Evolutionary conservation across 2,329 filamentous ascomycete genomes (phyloP).

Genomic region (Diaporthe velutina): DNA sequence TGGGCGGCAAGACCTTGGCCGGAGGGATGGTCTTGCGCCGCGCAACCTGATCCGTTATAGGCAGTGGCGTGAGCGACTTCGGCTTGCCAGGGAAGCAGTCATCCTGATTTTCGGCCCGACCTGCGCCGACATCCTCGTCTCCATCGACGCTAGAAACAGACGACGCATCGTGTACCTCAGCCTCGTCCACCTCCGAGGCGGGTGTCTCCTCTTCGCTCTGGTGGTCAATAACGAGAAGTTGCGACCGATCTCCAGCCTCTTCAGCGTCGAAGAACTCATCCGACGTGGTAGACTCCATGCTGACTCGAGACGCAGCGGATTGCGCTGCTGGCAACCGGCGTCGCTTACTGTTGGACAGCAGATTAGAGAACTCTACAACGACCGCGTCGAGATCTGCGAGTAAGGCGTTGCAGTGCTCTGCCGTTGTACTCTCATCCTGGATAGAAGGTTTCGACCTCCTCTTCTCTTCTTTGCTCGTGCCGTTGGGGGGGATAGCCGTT

Average conservation of each 20-base stretch:
- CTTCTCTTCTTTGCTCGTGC: slow-evolving; percentile 46
- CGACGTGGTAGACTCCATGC: slow-evolving; percentile 83
- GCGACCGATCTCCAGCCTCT: slow-evolving; percentile 69
- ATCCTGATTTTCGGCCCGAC: slow-evolving; percentile 69
- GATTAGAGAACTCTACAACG: slow-evolving; percentile 82
- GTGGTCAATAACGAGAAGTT: slow-evolving; percentile 79
- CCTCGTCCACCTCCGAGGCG: slow-evolving; percentile 67
- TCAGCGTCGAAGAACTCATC: slow-evolving; percentile 97
- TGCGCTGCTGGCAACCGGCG: slow-evolving; percentile 71
- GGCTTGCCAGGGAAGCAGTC: slow-evolving; percentile 80
- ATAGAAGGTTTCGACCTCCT: slow-evolving; percentile 53
- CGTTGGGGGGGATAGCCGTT: slow-evolving; percentile 37
- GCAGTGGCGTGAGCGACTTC: slow-evolving; percentile 82
- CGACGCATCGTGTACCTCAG: slow-evolving; percentile 69
- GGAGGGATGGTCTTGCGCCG: slow-evolving; percentile 79
- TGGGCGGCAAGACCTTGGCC: slow-evolving; percentile 85
- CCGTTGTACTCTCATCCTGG: slow-evolving; percentile 74
- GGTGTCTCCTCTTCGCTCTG: slow-evolving; percentile 77
- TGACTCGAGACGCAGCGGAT: slow-evolving; percentile 67
- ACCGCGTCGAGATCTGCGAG: slow-evolving; percentile 87
- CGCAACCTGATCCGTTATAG: slow-evolving; percentile 73
- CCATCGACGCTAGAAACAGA: slow-evolving; percentile 72
- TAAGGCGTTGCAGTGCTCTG: slow-evolving; percentile 87
- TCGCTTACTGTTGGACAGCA: slow-evolving; percentile 84
- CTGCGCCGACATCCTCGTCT: slow-evolving; percentile 62